A percentile compares a stretch with the other conserved stretches of the same genome.
These are phyloP conservation scores for Triticum turgidum DNA, from an alignment of 176 grass and related monocot species.

Conservation along the genomic window DNA sequence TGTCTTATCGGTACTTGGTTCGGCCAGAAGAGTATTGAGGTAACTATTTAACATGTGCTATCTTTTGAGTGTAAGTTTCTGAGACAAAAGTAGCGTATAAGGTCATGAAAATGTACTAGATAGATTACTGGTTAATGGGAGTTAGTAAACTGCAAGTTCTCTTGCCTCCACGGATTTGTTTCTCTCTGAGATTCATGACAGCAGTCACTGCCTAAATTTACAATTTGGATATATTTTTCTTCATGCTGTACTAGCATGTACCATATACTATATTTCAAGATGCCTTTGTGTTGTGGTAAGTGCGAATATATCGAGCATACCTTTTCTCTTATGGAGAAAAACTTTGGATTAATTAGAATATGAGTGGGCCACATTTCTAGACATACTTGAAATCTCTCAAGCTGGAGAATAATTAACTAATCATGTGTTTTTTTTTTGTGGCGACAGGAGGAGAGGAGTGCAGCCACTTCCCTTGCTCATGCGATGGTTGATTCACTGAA, in stretches of 20 bases:
- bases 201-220: not conserved
- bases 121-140: not conserved
- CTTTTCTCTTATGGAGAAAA: not conserved
- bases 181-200: too few species aligned
- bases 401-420: constrained; percentile 25
- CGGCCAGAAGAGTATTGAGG: constrained; percentile 86
- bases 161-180: too few species aligned
- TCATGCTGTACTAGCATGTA: constrained; percentile 3
- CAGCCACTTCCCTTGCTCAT: constrained; percentile 63
- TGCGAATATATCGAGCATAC: not conserved
- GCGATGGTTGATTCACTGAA: constrained; percentile 86
- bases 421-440: not conserved
- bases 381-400: not conserved
- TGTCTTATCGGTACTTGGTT: constrained; percentile 93
- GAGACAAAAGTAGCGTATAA: not conserved
- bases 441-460: constrained; percentile 76
- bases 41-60: constrained; percentile 33
- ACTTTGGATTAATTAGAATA: not conserved
- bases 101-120: not conserved
- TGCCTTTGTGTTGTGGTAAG: not conserved
- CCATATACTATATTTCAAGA: not conserved
- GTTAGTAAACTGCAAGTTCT: not conserved
- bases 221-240: not conserved
- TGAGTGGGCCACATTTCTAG: not conserved
- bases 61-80: not conserved